Evolutionary conservation across 495 filamentous ascomycete species (phyloP), one percentile per base, ranked within the genome.

Genomic region (Annulohypoxylon moriforme): DNA sequence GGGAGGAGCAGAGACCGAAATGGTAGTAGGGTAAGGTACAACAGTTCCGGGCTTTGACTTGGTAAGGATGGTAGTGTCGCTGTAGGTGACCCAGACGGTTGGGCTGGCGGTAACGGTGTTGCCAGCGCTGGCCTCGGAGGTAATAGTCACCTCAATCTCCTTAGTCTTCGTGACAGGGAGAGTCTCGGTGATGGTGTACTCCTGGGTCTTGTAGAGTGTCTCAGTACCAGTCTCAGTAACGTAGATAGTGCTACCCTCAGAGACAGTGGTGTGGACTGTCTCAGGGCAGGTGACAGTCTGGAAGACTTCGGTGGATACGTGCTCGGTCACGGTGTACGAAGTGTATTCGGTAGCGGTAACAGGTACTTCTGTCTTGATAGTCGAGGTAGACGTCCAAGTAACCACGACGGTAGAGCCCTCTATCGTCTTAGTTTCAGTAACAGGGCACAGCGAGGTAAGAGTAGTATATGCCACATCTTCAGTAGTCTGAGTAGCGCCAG

Each of bases 141-240:
- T 75, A 46, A 80, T 60, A 24, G 81, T 82, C 9, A 76, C 73
- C 27, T 72, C 80, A 10, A 80, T 70, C 49, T 79, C 63, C 49
- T 73, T 75, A 50, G 81, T 82, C 49, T 77, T 25, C 18, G 80
- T 83, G 46, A 79, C 71, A 0, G 80, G 80, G 24, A 83, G 40
- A 2, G 77, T 76, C 27, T 78, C 78, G 31, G 63, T 72, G 49
- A 77, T 47, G 29, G 80, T 81, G 66, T 77, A 75, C 38, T 77
- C 70, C 33, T 72, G 68, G 42, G 74, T 81, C 24, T 68, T 52
- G 66, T 72, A 73, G 16, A 65, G 60, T 22, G 83, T 84, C 67
- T 78, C 77, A 24, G 83, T 84, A 66, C 79, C 76, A n/a, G 83
- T 85, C 72, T 80, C 68, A 46, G 81, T 83, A 34, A 81, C 55